A percentile compares a stretch with the other conserved stretches of the same genome.
Evolutionary conservation across 257 asterid genomes (phyloP).

Genomic region (Nicotiana paniculata): DNA sequence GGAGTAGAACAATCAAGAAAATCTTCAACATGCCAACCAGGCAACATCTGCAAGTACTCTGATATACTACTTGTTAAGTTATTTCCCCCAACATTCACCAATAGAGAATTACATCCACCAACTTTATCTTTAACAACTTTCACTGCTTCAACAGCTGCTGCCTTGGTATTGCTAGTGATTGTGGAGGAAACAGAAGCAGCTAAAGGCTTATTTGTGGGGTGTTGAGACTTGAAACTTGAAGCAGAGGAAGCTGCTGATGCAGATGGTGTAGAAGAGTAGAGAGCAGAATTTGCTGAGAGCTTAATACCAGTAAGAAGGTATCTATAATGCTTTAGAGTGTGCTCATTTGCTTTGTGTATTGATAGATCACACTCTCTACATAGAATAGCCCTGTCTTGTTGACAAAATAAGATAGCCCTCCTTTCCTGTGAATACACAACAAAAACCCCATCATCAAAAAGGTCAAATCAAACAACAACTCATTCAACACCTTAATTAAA

Average conservation of each 20-base stretch:
- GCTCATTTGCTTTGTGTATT: conserved; percentile 56
- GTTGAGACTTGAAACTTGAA: conserved; percentile 14
- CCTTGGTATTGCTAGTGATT: background rate
- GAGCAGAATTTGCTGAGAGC: conserved; percentile 30
- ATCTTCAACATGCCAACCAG: conserved; percentile 73
- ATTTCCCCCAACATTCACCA: conserved; percentile 12
- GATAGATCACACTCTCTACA: conserved; percentile 57
- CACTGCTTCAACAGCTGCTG: background rate
- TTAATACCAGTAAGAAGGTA: conserved; percentile 53
- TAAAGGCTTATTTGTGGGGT: conserved; percentile 6
- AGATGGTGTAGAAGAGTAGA: conserved; percentile 19
- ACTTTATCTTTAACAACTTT: background rate
- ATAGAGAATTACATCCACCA: conserved; percentile 4
- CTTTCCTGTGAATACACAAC: conserved; percentile 30
- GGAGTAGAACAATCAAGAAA: conserved; percentile 40
- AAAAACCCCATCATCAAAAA: background rate
- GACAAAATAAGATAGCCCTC: conserved; percentile 61
- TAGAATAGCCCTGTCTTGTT: conserved; percentile 65
- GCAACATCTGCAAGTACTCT: conserved; percentile 55
- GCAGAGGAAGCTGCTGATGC: conserved; percentile 14
- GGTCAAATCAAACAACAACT: background rate
- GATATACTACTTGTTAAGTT: conserved; percentile 40
- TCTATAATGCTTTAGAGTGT: conserved; percentile 50
- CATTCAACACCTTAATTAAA: background rate
- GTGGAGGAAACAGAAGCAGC: conserved; percentile 11